Percentiles rank a stretch among this genome's conserved stretches.
Conservation (phyloP, 495 filamentous ascomycete species). For the Aspergillus carlsbadensis region DNA sequence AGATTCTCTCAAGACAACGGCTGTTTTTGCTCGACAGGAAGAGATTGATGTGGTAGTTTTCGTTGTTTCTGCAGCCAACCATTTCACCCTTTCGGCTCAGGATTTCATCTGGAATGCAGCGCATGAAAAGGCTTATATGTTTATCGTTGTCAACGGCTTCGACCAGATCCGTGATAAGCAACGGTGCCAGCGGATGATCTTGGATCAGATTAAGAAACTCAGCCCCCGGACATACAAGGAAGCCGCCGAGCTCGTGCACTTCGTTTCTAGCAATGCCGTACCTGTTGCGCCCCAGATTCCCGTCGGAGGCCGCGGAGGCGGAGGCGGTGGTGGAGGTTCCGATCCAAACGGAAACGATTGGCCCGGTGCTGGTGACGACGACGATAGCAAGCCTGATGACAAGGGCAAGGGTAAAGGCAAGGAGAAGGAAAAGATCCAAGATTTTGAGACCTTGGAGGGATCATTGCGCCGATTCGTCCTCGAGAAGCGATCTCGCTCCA, state of each 20-base stretch:
- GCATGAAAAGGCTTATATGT: slow-evolving; percentile 96
- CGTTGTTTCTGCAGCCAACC: slow-evolving; percentile 94
- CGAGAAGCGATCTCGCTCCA: slow-evolving; percentile 91
- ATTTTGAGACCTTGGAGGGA: slow-evolving; percentile 86
- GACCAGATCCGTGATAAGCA: slow-evolving; percentile 92
- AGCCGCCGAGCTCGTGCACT: slow-evolving; percentile 88
- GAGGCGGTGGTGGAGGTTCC: slow-evolving; percentile 51
- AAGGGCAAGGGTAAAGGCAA: slow-evolving; percentile 74
- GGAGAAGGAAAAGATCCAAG: slow-evolving; percentile 78
- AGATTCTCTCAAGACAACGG: slow-evolving; percentile 94
- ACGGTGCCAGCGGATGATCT: slow-evolving; percentile 81
- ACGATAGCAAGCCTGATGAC: slow-evolving; percentile 37
- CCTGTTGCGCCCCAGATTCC: slow-evolving; percentile 62
- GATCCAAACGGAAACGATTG: slow-evolving; percentile 44
- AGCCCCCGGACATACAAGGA: slow-evolving; percentile 94
- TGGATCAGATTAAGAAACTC: slow-evolving; percentile 80
- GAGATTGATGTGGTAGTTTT: slow-evolving; percentile 99
- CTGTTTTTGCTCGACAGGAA: slow-evolving; percentile 93
- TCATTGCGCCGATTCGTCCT: slow-evolving; percentile 91
- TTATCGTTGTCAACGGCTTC: slow-evolving; percentile 97
- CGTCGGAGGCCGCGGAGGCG: slow-evolving; percentile 46
- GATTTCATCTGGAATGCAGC: slow-evolving; percentile 96
- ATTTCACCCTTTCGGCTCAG: slow-evolving; percentile 93
- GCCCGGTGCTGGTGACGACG: slow-evolving; percentile 40
- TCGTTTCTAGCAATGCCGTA: slow-evolving; percentile 94